Percentiles rank a stretch among this genome's conserved stretches.
phyloP scores from a whole-genome alignment of 495 filamentous ascomycete species.

The Penicillium longicatenatum region DNA sequence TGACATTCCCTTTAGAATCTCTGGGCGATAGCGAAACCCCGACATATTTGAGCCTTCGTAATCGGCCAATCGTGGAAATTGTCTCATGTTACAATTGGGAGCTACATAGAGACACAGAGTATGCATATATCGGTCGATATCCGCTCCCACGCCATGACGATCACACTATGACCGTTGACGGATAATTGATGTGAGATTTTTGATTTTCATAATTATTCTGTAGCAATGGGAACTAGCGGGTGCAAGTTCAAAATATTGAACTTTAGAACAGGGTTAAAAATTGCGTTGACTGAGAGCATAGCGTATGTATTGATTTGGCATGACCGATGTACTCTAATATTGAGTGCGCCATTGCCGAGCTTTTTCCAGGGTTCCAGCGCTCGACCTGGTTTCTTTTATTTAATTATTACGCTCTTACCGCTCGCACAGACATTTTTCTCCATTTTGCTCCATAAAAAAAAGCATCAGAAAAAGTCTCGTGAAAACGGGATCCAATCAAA shows the following conservation, averaged over 20 bases:
- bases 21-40: constrained; percentile 33
- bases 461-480: too few relatives aligned
- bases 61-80: background rate
- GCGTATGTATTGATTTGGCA: too few relatives aligned
- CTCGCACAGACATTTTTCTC: background rate
- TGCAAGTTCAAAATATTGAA: too few relatives aligned
- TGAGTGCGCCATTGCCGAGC: background rate
- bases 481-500: background rate
- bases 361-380: background rate
- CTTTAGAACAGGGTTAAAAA: too few relatives aligned
- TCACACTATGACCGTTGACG: constrained; percentile 18
- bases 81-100: background rate
- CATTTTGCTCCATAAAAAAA: background rate
- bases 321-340: background rate
- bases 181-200: background rate
- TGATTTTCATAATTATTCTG: background rate
- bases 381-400: background rate
- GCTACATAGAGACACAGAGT: background rate
- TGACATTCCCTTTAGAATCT: constrained; percentile 68
- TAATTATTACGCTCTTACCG: background rate
- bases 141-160: constrained; percentile 25
- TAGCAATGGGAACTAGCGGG: too few relatives aligned
- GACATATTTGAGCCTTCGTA: constrained; percentile 9
- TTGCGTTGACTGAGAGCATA: too few relatives aligned
- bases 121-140: background rate